Evolutionary conservation across 2,329 filamentous ascomycete species (phyloP), one percentile per base, ranked within the genome.

Genomic region (Sporothrix pseudoabietina): DNA sequence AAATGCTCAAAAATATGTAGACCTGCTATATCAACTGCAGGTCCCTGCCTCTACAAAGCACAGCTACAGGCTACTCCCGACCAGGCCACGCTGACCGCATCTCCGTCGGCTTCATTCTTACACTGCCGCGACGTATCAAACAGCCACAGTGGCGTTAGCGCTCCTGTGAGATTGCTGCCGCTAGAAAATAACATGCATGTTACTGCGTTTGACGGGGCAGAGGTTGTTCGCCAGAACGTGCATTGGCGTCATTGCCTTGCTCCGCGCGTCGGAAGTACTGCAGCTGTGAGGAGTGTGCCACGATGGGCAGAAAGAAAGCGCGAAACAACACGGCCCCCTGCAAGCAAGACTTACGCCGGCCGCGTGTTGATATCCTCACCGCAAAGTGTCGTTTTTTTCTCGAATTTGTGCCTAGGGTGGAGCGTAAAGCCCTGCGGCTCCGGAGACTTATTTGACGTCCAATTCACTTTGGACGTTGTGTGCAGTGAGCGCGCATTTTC

Each of bases 121-220:
- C 49, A 41, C 9, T 14, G 19, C 44, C 26, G 30, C 14, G 66
- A 69, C 57, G 49, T 10, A 55, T 69, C 66, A 47, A 47, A 59
- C 47, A 32, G 14, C 30, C 26, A 47, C 9, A 12, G 49, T 71
- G 69, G 32, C 69, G 19, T 26, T 71, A 71, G 70, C 59, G 59
- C 41, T 57, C 32, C 65, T 59, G 39, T 41, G 52, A 57, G 44
- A 57, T 35, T 55, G 63, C 49, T 59, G 71, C 61, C 49, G 65
- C 71, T 72, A 72, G 71, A 72, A 72, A 72, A 72, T 65, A 32
- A 26, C 71, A 54, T 69, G 65, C 63, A 69, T 69, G 71, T 14
- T 57, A 22, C 57, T 57, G 69, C 49, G 19, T 55, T 47, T 39
- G 30, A 55, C 16, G 66, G 66, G 49, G 49, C 66, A 69, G 49